Evolutionary conservation across 495 filamentous ascomycete genomes (phyloP).

Genomic region (Podospora didyma): DNA sequence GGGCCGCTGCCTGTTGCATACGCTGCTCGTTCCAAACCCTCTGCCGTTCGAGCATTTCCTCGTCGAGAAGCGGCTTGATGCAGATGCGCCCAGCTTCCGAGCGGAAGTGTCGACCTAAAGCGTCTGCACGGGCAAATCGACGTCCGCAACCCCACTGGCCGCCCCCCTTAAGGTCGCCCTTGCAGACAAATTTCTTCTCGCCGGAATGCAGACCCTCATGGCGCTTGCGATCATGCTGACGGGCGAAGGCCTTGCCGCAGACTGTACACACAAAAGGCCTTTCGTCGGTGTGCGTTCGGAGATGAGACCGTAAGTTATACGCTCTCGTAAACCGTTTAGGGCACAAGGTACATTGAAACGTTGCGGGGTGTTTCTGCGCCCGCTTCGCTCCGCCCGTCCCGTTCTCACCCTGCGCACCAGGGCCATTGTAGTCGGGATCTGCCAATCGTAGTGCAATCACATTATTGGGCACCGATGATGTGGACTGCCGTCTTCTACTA

Average conservation of each 20-base stretch:
- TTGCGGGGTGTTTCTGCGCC: constrained; percentile 91
- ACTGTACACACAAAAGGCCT: constrained; percentile 92
- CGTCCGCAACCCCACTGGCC: constrained; percentile 90
- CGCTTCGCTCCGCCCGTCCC: constrained; percentile 58
- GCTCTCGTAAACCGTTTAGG: constrained; percentile 86
- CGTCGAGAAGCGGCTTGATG: constrained; percentile 91
- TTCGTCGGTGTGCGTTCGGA: constrained; percentile 90
- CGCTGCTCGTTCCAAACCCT: constrained; percentile 63
- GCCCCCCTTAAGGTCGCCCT: constrained; percentile 77
- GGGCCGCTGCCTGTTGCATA: constrained; percentile 50
- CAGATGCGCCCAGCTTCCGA: constrained; percentile 93
- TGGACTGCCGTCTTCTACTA: constrained; percentile 73
- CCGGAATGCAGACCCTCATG: constrained; percentile 89
- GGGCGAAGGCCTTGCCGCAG: constrained; percentile 92
- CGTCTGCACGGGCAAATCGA: constrained; percentile 91
- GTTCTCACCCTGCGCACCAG: constrained; percentile 36
- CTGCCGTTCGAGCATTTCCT: constrained; percentile 76
- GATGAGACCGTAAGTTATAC: constrained; percentile 87
- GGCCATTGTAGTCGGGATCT: constrained; percentile 74
- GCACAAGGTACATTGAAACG: constrained; percentile 81
- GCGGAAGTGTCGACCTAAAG: constrained; percentile 92
- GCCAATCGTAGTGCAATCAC: constrained; percentile 92
- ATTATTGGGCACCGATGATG: constrained; percentile 79
- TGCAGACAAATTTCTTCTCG: constrained; percentile 97
- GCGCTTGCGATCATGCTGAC: constrained; percentile 89